Base-by-base conservation (phyloP, 1,139 yeast species). In the Schwanniomyces etchellsii region DNA sequence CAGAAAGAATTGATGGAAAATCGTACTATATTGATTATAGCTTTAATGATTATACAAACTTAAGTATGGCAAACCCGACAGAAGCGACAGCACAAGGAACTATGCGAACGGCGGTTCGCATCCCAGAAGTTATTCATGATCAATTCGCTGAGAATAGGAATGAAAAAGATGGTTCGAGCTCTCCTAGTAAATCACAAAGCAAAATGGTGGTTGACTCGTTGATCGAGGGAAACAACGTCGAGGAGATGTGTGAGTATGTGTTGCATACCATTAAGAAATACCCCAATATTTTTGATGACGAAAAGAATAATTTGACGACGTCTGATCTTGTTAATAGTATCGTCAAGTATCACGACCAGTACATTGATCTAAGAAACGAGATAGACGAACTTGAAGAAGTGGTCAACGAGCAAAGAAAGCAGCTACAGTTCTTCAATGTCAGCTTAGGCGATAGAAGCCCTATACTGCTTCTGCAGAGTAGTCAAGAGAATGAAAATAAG, bases 1-100 rank as follows among this genome's bases (percentile, higher is more conserved):
- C 65, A 0, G 64, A 54, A 32, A 41, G 73, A 30, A 50, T 57
- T 3, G 73, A 66, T 37, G 71, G 71, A 1, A 55, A 52, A 34
- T 42, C 60, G 5, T 40, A 50, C 14, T 64, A 48, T 35, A 37
- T 47, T 4, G 59, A 56, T 21, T 47, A 42, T 3, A 48, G 50
- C 20, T 42, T 39, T 15, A 40, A 42, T 20, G 56, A 45, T 5
- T 48, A 44, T 17, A 28, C 31, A 7, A 32, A 28, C 20, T 4
- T 24, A 17, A 24, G 20, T 18, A 41, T 26, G 35, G 34, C 18
- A 35, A 34, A 12, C 28, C 5, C 24, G 5, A 14, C n/a, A 5
- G 9, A 9, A 9, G 30, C 28, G 4, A 30, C 23, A 3, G 28
- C 31, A 17, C 32, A 21, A n/a, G 36, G 34, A 14, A 18, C 25